A percentile compares a stretch with the other conserved stretches of the same genome.
phyloP scores from a whole-genome alignment of 192 early-diverging fungal genomes.

The Spinellus fusiger region DNA sequence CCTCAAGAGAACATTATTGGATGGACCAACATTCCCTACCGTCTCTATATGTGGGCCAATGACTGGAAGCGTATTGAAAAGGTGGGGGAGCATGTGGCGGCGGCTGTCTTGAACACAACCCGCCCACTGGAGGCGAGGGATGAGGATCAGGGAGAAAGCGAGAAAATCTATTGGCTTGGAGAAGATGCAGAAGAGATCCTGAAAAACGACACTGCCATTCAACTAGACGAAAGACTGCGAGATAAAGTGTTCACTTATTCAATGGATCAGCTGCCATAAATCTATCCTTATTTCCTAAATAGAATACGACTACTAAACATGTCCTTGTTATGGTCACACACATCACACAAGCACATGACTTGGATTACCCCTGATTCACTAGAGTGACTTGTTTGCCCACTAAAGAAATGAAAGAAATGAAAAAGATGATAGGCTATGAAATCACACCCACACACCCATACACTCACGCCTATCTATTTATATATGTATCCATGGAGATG shows the following conservation, averaged over 20 bases:
- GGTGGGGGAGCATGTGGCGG: constrained; percentile 32
- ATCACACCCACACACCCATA: too few relatives aligned
- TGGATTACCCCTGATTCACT: too few relatives aligned
- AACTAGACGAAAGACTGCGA: constrained; percentile 16
- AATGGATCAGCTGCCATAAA: constrained; percentile 11
- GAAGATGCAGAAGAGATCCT: constrained; percentile 20
- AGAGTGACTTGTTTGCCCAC: too few relatives aligned
- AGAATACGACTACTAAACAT: neutral
- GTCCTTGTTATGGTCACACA: too few relatives aligned
- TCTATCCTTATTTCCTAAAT: too few relatives aligned
- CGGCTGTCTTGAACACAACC: constrained; percentile 27
- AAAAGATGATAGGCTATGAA: too few relatives aligned
- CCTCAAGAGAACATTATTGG: constrained; percentile 40
- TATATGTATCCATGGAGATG: too few relatives aligned
- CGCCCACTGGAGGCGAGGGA: constrained; percentile 20
- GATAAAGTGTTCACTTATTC: constrained; percentile 20
- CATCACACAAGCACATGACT: too few relatives aligned
- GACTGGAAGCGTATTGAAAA: constrained; percentile 34
- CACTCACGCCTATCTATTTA: too few relatives aligned
- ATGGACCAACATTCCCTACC: constrained; percentile 38
- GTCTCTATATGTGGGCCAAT: constrained; percentile 32
- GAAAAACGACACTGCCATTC: constrained; percentile 24
- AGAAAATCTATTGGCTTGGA: constrained; percentile 30
- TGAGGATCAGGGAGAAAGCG: constrained; percentile 19
- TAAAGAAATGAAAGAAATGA: too few relatives aligned